Conservation (phyloP, 495 filamentous ascomycete species). For the Penicillium turbatum region DNA sequence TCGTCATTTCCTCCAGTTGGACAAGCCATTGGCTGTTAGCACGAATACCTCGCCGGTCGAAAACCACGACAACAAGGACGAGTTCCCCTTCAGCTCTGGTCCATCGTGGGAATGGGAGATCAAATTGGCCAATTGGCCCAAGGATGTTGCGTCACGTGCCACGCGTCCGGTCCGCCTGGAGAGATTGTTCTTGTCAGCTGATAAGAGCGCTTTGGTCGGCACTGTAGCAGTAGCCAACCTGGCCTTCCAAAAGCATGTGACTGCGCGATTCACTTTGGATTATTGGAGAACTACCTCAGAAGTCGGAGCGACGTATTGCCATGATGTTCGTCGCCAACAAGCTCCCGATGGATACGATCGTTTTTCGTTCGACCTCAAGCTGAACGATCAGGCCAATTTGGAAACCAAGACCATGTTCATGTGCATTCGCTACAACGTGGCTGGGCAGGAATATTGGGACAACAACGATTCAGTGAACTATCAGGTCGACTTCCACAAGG, state of each 20-base stretch:
- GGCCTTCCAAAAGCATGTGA: conserved; percentile 82
- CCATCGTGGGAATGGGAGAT: conserved; percentile 83
- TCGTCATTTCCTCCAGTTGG: conserved; percentile 88
- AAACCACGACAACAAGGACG: conserved; percentile 70
- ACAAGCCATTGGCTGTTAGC: conserved; percentile 90
- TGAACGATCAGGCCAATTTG: conserved; percentile 84
- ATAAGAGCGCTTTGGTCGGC: conserved; percentile 81
- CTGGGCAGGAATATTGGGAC: conserved; percentile 90
- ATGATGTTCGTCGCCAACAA: conserved; percentile 68
- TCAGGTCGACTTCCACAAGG: conserved; percentile 85
- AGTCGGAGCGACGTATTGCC: conserved; percentile 79
- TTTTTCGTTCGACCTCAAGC: conserved; percentile 90
- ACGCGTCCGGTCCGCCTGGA: conserved; percentile 70
- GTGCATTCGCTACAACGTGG: conserved; percentile 84
- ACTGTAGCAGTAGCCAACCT: conserved; percentile 81
- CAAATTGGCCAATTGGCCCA: conserved; percentile 74
- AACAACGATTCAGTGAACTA: conserved; percentile 85
- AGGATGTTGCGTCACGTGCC: conserved; percentile 58
- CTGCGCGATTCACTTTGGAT: conserved; percentile 90
- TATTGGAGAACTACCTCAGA: conserved; percentile 98
- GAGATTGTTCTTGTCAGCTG: conserved; percentile 75
- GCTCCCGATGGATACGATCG: conserved; percentile 69
- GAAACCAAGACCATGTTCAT: conserved; percentile 87
- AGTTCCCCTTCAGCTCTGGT: conserved; percentile 74
- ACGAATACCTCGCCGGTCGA: conserved; percentile 93